phyloP scores from a whole-genome alignment of 2,329 filamentous ascomycete genomes.

The Calonectria honghensis region DNA sequence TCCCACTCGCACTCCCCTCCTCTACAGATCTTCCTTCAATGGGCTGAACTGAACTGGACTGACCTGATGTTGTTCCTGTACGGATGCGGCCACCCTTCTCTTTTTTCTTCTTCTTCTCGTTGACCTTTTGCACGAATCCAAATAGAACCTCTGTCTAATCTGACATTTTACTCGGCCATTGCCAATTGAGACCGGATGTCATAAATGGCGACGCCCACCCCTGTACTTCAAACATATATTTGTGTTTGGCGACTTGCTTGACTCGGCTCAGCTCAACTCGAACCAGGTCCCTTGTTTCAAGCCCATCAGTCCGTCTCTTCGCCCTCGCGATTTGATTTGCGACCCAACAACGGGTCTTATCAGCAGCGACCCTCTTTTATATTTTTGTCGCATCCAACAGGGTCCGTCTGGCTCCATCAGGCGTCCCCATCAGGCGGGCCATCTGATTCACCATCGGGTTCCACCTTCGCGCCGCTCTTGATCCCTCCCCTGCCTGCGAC shows the following conservation, averaged over 20 bases:
- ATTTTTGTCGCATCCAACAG: conserved; percentile 49
- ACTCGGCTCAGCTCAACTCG: background rate
- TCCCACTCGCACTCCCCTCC: conserved; percentile 37
- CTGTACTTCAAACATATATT: background rate
- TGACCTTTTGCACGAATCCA: conserved; percentile 9
- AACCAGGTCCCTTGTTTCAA: conserved; percentile 9
- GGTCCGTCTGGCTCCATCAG: conserved; percentile 32
- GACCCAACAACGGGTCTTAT: conserved; percentile 52
- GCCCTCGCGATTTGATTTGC: conserved; percentile 32
- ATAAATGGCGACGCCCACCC: conserved; percentile 21
- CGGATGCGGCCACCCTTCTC: conserved; percentile 41
- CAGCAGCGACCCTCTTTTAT: conserved; percentile 54
- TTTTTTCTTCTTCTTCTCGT: background rate
- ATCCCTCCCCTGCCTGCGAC: conserved; percentile 45
- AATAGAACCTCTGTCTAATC: conserved; percentile 11
- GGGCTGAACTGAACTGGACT: conserved; percentile 20
- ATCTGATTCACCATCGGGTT: conserved; percentile 47
- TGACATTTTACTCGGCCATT: conserved; percentile 2
- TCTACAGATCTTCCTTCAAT: conserved; percentile 31
- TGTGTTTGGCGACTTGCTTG: background rate
- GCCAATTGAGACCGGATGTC: conserved; percentile 3
- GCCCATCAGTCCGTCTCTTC: conserved; percentile 18
- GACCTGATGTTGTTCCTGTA: conserved; percentile 35
- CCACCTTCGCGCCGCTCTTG: conserved; percentile 51
- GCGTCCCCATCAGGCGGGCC: conserved; percentile 37